Percentiles rank a stretch among this genome's conserved stretches.
phyloP scores from a whole-genome alignment of 192 early-diverging fungal species.

The Coemansia biformis region DNA sequence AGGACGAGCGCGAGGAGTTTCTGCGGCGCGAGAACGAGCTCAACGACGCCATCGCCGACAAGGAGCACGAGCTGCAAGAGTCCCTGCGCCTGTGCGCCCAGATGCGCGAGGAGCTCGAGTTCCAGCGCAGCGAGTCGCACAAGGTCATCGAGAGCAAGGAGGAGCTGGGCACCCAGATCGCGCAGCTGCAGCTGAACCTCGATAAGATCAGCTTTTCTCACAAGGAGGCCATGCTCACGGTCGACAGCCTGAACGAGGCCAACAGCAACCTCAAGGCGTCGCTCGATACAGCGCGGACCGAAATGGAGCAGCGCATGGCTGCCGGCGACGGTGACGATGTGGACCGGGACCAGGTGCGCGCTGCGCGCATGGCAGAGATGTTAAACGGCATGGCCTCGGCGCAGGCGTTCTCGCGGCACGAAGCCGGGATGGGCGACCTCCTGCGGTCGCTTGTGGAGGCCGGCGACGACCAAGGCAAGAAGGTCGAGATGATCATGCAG shows the following conservation, averaged over 20 bases:
- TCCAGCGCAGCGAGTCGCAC: slow-evolving; percentile 61
- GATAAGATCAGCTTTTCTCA: slow-evolving; percentile 85
- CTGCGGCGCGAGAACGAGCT: slow-evolving; percentile 93
- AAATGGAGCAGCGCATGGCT: slow-evolving; percentile 52
- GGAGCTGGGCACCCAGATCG: slow-evolving; percentile 60
- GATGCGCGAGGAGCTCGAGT: slow-evolving; percentile 69
- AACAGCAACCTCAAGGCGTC: slow-evolving; percentile 72
- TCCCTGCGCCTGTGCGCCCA: slow-evolving; percentile 54
- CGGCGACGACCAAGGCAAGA: slow-evolving; percentile 44
- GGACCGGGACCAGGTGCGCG: slow-evolving; percentile 57
- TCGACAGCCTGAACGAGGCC: slow-evolving; percentile 83
- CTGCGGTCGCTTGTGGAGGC: slow-evolving; percentile 48
- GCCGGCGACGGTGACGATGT: slow-evolving; percentile 5
- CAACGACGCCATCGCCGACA: slow-evolving; percentile 86
- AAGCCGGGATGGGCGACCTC: slow-evolving; percentile 48
- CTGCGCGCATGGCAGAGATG: slow-evolving; percentile 47
- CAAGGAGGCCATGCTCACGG: slow-evolving; percentile 83
- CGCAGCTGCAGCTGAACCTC: slow-evolving; percentile 74
- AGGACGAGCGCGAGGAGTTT: slow-evolving; percentile 95
- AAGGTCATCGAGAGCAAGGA: slow-evolving; percentile 64
- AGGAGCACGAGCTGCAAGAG: slow-evolving; percentile 74
- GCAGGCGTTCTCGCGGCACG: slow-evolving; percentile 47
- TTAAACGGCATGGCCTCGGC: slow-evolving; percentile 41
- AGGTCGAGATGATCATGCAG: slow-evolving; percentile 40
- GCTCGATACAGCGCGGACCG: slow-evolving; percentile 70